These are phyloP conservation scores for Tephrocybe sp. DNA, from an alignment of 768 basidiomycete species.

Conservation along the genomic window DNA sequence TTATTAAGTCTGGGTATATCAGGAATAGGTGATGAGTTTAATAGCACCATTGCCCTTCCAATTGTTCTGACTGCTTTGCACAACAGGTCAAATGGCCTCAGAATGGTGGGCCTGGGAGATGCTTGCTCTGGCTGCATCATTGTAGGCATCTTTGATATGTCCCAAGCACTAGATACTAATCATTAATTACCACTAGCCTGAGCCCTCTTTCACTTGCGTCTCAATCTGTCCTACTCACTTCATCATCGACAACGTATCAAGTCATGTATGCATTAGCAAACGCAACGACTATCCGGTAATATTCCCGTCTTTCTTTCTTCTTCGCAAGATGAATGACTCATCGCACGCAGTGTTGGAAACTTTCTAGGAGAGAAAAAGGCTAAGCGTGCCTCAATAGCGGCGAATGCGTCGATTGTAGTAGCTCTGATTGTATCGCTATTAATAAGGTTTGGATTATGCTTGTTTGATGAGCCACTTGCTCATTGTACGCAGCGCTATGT, in stretches of 20 bases:
- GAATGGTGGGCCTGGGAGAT: conserved; percentile 99
- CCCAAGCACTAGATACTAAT: background rate
- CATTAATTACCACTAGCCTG: conserved; percentile 39
- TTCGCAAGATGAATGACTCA: background rate
- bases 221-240: conserved; percentile 80
- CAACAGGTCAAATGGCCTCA: conserved; percentile 68
- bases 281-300: conserved; percentile 78
- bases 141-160: conserved; percentile 24
- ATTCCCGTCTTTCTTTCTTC: background rate
- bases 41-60: background rate
- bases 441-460: background rate
- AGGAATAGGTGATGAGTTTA: conserved; percentile 54
- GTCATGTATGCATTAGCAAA: conserved; percentile 78
- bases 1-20: conserved; percentile 74
- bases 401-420: conserved; percentile 60
- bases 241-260: conserved; percentile 74
- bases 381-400: conserved; percentile 5
- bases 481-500: conserved; percentile 36
- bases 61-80: background rate
- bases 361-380: conserved; percentile 10
- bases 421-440: conserved; percentile 36
- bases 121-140: conserved; percentile 51
- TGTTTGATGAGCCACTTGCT: background rate
- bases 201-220: conserved; percentile 79
- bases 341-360: conserved; percentile 7